phyloP scores from a whole-genome alignment of 352 stramenopile species.

The Poterioochromonas sp. region DNA sequence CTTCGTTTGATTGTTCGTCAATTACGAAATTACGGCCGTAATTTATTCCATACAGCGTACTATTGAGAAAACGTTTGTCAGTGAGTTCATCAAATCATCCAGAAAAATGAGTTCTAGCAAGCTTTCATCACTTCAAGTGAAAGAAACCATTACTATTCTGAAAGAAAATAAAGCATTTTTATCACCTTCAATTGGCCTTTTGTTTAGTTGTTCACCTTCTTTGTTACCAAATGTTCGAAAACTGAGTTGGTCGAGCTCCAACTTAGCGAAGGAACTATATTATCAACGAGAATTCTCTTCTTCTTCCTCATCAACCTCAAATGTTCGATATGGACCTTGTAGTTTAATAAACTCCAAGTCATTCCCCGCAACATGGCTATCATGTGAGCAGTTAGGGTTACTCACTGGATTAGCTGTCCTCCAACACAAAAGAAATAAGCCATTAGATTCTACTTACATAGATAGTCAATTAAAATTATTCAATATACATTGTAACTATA shows the following conservation, averaged over 20 bases:
- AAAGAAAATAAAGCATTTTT: no score
- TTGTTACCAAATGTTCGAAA: neutral
- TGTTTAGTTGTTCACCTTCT: neutral
- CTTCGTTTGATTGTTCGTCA: no score
- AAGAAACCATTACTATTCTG: no score
- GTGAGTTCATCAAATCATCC: no score
- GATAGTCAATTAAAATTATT: neutral
- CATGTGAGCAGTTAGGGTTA: neutral
- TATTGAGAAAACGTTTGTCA: no score
- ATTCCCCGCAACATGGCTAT: neutral
- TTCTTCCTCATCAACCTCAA: no score
- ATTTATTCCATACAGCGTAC: no score
- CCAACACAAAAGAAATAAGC: neutral
- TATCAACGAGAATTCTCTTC: neutral
- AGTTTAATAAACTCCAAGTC: neutral
- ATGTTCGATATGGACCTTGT: neutral
- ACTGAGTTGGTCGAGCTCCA: neutral
- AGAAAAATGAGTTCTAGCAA: no score
- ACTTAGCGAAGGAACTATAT: neutral
- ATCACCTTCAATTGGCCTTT: neutral
- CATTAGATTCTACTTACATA: neutral
- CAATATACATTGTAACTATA: neutral
- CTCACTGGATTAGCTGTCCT: neutral
- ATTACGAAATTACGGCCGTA: no score
- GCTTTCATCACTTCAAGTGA: no score